Percentiles rank a stretch among this genome's conserved stretches.
phyloP scores from a whole-genome alignment of 2,329 filamentous ascomycete species.

The Xylaria sp. region DNA sequence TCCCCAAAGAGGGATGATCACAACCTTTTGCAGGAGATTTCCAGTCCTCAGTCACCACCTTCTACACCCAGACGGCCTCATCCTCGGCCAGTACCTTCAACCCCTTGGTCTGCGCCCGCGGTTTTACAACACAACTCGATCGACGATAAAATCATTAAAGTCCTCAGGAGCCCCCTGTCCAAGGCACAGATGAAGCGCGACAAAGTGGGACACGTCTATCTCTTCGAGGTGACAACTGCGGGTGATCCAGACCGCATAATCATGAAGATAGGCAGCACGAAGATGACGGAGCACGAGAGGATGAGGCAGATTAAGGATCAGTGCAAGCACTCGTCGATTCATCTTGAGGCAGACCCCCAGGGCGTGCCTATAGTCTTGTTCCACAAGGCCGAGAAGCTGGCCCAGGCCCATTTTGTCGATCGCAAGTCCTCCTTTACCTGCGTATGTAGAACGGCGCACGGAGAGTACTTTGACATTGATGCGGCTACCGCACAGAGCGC shows the following conservation, averaged over 20 bases:
- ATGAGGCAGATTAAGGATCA: background rate
- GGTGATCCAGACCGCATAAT: constrained; percentile 13
- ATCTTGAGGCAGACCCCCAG: constrained; percentile 11
- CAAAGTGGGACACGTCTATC: constrained; percentile 9
- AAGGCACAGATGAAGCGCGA: background rate
- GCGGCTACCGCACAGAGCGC: background rate
- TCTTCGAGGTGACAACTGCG: constrained; percentile 8
- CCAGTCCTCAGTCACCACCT: background rate
- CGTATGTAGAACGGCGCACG: constrained; percentile 7
- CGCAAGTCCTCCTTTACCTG: background rate
- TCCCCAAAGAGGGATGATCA: background rate
- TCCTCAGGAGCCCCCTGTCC: background rate
- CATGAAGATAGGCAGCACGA: constrained; percentile 22
- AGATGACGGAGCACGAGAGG: background rate
- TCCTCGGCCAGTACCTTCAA: background rate
- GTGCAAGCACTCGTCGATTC: constrained; percentile 10
- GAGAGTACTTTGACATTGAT: constrained; percentile 31
- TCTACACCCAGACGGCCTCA: background rate
- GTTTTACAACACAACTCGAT: background rate
- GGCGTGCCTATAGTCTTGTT: background rate
- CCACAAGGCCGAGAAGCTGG: constrained; percentile 5
- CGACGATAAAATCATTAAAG: constrained; percentile 5
- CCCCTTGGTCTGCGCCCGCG: constrained; percentile 3
- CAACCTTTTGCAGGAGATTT: background rate
- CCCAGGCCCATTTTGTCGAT: constrained; percentile 3